Conservation (phyloP, 768 basidiomycete species). For the Lyophyllum shimeji region DNA sequence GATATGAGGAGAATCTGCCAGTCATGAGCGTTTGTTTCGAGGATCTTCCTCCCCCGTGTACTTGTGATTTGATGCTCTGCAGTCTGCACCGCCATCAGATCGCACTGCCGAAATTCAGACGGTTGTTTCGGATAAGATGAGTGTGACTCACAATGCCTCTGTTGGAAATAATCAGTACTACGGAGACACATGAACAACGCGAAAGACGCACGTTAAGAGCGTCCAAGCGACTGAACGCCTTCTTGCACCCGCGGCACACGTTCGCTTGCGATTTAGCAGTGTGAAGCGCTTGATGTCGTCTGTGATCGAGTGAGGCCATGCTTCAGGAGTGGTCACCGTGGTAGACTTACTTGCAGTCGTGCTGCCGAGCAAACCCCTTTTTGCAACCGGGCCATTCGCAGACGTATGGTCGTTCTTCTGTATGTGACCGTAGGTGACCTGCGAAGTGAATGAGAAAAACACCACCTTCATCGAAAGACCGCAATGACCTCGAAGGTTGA, state of each 20-base stretch:
- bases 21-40: constrained; percentile 18
- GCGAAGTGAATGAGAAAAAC: constrained; percentile 4
- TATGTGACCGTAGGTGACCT: constrained; percentile 94
- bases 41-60: constrained; percentile 28
- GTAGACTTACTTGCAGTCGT: constrained; percentile 88
- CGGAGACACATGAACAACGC: constrained; percentile 14
- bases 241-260: constrained; percentile 88
- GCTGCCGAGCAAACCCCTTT: constrained; percentile 93
- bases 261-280: constrained; percentile 81
- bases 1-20: not conserved
- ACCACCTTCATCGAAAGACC: not conserved
- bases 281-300: constrained; percentile 90
- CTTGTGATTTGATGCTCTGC: constrained; percentile 49
- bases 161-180: constrained; percentile 24
- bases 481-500: constrained; percentile 75
- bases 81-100: constrained; percentile 83
- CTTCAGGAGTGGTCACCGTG: not conserved
- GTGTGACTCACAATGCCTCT: constrained; percentile 73
- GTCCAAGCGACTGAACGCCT: constrained; percentile 92
- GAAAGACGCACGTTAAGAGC: constrained; percentile 81
- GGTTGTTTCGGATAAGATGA: constrained; percentile 12
- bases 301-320: constrained; percentile 25
- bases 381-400: constrained; percentile 94
- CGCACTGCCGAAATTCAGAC: constrained; percentile 53
- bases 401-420: constrained; percentile 91